Evolutionary conservation across 2,329 filamentous ascomycete genomes (phyloP), one percentile per base, ranked within the genome.

Genomic region (Lachnellula arida): DNA sequence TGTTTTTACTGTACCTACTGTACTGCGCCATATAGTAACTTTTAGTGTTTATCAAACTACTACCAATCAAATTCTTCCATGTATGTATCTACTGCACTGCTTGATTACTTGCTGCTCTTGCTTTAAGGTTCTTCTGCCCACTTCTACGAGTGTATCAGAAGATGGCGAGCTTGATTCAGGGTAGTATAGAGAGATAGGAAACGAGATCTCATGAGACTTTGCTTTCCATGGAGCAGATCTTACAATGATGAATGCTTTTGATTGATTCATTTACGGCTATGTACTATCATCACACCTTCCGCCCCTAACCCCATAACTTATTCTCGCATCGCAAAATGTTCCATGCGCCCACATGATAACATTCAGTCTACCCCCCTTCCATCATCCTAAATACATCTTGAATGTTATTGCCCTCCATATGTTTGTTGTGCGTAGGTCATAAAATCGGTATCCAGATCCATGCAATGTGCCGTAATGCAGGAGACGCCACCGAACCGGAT

Each of bases 1-100:
- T 42, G 28, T n/a, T 42, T 15, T 40, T n/a, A 35, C 46, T 54
- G 39, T 17, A 40, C 55, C 49, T 57, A 55, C n/a, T 44, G 53
- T 56, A 60, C 51, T 19, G 19, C 19, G 2, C 19, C 44, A 56
- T 58, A 48, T 60, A 60, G 53, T 60, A 60, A 56, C 49, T 60
- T 58, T 47, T 60, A 60, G 56, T 60, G 55, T 60, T 56, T 60
- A 60, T 55, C 58, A 54, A 14, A 35, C 12, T 48, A 46, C 49
- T 47, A 44, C 51, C 47, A 39, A 46, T 55, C 49, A 35, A 35
- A 57, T 65, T 11, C 28, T 32, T 32, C 8, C 59, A 14, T 25
- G 9, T 5, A 44, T 14, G 1, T 19, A 19, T 19, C 6, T 8
- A 28, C 32, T n/a, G 19, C 14, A 12, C n/a, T 5, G 4, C 17